Evolutionary conservation across 208 protist genomes (phyloP), one percentile per base, ranked within the genome.

Genomic region (Acanthamoeba sp.): DNA sequence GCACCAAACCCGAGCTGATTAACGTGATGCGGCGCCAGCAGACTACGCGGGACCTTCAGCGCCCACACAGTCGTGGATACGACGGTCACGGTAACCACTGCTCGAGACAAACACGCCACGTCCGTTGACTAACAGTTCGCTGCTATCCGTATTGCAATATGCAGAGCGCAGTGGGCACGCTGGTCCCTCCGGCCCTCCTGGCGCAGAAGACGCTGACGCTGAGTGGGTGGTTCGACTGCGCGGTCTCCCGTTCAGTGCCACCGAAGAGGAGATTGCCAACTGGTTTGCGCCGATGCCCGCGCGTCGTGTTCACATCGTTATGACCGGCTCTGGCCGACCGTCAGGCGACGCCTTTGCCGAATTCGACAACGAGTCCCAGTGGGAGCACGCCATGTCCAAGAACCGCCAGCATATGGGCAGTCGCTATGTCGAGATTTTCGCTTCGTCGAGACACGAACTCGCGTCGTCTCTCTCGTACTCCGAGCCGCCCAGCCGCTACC

Each of bases 201-300:
- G 42, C 2, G 27, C 76, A 2, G 76, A 85, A 5, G 76, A 22
- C 14, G 40, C 14, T 22, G 42, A 20, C 22, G 73, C 36, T 5
- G 73, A 82, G 6, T 85, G 76, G 76, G 82, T 90, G 32, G 82
- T 90, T 1, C 82, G 82, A 27, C 12, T 90, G 29, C 82, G 82
- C 55, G 82, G 82, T n/a, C 82, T 90, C 29, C 45, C 55, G 0
- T 90, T 71, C 82, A 90, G 82, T 22, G 82, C 82, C 16, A 90
- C 52, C 1, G 82, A 90, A 20, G 52, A 90, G 55, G 82, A 90
- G 3, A 90, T 90, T 29, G 76, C 76, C 12, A 57, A 48, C 29
- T 85, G 76, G 76, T 85, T 85, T 36, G 76, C 76, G 76, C 76
- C 76, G 2, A 85, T 85, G 76, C 76, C 76, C n/a, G 76, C 76